Percentiles rank a stretch among this genome's conserved stretches.
phyloP scores from a whole-genome alignment of 306 rosid species.

The Vigna unguiculata region DNA sequence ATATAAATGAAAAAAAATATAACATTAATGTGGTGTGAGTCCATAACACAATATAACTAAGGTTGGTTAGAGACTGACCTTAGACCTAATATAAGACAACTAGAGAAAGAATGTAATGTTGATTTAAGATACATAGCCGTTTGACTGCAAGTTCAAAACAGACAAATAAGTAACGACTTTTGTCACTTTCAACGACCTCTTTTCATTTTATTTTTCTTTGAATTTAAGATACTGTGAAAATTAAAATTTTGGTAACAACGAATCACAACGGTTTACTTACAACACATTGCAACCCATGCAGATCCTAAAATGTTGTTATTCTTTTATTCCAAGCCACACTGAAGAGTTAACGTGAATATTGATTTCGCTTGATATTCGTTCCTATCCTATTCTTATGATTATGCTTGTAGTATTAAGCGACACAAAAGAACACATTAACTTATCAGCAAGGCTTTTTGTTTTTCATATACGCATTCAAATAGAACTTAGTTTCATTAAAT shows the following conservation, averaged over 20 bases:
- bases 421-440: background rate
- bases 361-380: background rate
- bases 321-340: background rate
- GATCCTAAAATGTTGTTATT: background rate
- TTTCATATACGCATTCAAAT: too few species aligned
- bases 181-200: constrained; percentile 31
- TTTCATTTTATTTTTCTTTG: constrained; percentile 29
- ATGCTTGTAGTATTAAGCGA: background rate
- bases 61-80: constrained; percentile 49
- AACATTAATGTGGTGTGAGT: too few species aligned
- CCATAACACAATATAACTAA: too few species aligned
- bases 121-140: background rate
- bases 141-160: background rate
- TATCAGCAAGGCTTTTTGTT: background rate
- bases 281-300: background rate
- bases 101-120: background rate
- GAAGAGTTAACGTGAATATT: background rate
- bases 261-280: constrained; percentile 4
- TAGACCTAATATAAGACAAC: constrained; percentile 34
- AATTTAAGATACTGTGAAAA: constrained; percentile 6
- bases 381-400: too few species aligned
- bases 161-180: background rate
- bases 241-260: constrained; percentile 42
- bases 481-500: too few species aligned
- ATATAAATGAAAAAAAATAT: too few species aligned